phyloP scores from a whole-genome alignment of 73 alveolate species.

The Paramecium octaurelia region DNA sequence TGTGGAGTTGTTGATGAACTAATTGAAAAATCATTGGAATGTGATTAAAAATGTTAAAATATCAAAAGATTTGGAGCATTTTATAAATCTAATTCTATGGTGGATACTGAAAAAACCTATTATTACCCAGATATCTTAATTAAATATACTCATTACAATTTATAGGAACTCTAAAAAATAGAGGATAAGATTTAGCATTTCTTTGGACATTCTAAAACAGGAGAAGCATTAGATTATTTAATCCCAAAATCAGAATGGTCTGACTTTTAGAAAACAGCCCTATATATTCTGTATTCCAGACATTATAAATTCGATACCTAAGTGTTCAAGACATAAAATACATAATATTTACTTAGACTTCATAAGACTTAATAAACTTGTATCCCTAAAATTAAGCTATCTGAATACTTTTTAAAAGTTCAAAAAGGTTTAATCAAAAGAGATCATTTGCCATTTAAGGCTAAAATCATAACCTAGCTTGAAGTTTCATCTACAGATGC shows the following conservation, averaged over 20 bases:
- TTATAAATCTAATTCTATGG: slow-evolving; percentile 21
- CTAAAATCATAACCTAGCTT: background rate
- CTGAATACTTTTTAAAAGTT: slow-evolving; percentile 56
- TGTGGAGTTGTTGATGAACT: slow-evolving; percentile 62
- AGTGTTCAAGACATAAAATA: slow-evolving; percentile 6
- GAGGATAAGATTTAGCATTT: slow-evolving; percentile 1
- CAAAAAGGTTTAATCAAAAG: slow-evolving; percentile 55
- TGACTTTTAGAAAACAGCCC: slow-evolving; percentile 22
- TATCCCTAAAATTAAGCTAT: slow-evolving; percentile 49
- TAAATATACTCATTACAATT: slow-evolving; percentile 44
- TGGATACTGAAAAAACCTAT: slow-evolving; percentile 49
- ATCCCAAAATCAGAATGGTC: slow-evolving; percentile 12
- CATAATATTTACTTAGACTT: slow-evolving; percentile 7
- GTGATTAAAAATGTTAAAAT: slow-evolving; percentile 54
- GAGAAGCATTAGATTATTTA: slow-evolving; percentile 24
- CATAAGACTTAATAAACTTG: slow-evolving; percentile 41
- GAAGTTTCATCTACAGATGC: background rate
- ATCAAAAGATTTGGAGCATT: slow-evolving; percentile 54
- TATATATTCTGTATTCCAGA: slow-evolving; percentile 19
- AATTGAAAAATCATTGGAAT: slow-evolving; percentile 48
- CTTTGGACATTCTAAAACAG: slow-evolving; percentile 3
- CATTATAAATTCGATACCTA: slow-evolving; percentile 53
- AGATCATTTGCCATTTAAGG: slow-evolving; percentile 60
- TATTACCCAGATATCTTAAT: slow-evolving; percentile 57
- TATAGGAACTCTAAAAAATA: slow-evolving; percentile 38